Conservation (phyloP, 768 basidiomycete genomes). For the Coprinopsis cinerea region DNA sequence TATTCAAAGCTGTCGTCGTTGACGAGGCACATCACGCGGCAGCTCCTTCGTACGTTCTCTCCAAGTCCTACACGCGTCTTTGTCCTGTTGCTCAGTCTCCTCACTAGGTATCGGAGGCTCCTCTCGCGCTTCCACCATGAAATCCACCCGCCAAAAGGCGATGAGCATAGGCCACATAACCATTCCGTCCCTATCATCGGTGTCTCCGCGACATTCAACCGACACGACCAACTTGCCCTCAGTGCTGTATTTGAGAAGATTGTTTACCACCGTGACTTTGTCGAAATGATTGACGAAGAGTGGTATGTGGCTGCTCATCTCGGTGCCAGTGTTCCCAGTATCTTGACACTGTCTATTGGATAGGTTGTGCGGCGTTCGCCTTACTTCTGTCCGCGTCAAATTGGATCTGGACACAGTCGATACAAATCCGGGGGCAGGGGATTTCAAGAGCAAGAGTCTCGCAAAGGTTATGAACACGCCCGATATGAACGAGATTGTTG, state of each 20-base stretch:
- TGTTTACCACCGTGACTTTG: conserved; percentile 87
- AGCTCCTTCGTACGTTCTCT: conserved; percentile 69
- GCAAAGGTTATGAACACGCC: conserved; percentile 79
- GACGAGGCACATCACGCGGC: conserved; percentile 97
- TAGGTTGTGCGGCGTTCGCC: conserved; percentile 82
- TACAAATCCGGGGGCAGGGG: conserved; percentile 63
- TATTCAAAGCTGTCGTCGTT: conserved; percentile 71
- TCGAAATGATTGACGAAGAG: conserved; percentile 89
- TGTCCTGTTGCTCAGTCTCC: background rate
- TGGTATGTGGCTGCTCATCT: conserved; percentile 44
- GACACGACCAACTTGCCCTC: conserved; percentile 87
- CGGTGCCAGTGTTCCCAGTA: background rate
- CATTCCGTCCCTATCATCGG: conserved; percentile 79
- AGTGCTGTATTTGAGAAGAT: conserved; percentile 86
- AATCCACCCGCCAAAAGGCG: conserved; percentile 49
- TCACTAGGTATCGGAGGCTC: conserved; percentile 64
- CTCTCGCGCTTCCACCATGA: conserved; percentile 75
- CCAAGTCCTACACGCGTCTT: background rate
- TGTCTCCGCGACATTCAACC: conserved; percentile 91
- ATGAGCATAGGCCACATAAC: conserved; percentile 30
- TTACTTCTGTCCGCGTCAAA: conserved; percentile 74
- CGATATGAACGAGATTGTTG: conserved; percentile 70
- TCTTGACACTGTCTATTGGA: conserved; percentile 16
- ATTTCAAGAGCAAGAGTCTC: conserved; percentile 76
- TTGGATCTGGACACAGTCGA: conserved; percentile 65